These are phyloP conservation scores for Botrytis aclada DNA, from an alignment of 2,329 filamentous ascomycete species.

Conservation along the genomic window DNA sequence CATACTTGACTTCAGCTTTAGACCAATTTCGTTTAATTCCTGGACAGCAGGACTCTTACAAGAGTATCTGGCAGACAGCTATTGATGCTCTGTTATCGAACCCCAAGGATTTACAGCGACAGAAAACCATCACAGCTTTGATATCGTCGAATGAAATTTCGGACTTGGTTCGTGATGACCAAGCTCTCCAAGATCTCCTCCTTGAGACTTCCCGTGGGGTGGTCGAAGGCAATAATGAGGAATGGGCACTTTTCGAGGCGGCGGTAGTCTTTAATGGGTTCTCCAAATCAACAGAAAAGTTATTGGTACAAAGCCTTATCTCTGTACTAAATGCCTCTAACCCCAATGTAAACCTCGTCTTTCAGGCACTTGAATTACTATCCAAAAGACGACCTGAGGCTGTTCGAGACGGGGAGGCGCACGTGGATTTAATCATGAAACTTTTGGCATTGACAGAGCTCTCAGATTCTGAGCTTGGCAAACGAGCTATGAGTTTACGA, in stretches of 20 bases:
- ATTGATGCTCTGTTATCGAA: conserved; percentile 42
- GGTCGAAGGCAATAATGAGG: conserved; percentile 37
- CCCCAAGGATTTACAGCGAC: conserved; percentile 33
- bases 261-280: conserved; percentile 41
- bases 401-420: conserved; percentile 47
- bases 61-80: conserved; percentile 38
- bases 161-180: conserved; percentile 41
- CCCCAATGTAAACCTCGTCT: conserved; percentile 33
- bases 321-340: conserved; percentile 27
- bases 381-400: conserved; percentile 46
- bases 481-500: conserved; percentile 39
- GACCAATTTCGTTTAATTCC: conserved; percentile 50
- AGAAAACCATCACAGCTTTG: conserved; percentile 44
- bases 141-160: conserved; percentile 45
- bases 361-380: conserved; percentile 50
- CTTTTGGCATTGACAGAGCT: conserved; percentile 55
- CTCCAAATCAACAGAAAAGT: conserved; percentile 33
- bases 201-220: conserved; percentile 43
- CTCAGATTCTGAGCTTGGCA: conserved; percentile 38
- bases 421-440: conserved; percentile 51
- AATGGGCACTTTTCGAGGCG: conserved; percentile 49
- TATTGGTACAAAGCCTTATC: conserved; percentile 36
- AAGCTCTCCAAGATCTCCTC: conserved; percentile 49
- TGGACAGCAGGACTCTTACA: conserved; percentile 35
- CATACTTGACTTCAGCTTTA: conserved; percentile 64